Conservation (phyloP, 2,329 filamentous ascomycete species). For the Alternaria arbusti region DNA sequence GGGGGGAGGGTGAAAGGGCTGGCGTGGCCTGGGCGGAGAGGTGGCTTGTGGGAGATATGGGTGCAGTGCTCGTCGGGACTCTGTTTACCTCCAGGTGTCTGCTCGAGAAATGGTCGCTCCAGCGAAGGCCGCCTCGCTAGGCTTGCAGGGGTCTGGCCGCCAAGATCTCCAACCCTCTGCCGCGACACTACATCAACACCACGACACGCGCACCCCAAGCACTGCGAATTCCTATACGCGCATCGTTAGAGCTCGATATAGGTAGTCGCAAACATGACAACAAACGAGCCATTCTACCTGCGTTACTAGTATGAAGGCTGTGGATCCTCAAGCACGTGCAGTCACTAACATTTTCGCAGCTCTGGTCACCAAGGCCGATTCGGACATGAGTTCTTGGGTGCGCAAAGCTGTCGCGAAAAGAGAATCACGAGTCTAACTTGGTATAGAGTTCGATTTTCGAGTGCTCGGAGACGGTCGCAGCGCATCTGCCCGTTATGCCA, state of each 20-base stretch:
- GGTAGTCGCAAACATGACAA: slow-evolving; percentile 61
- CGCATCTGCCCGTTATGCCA: slow-evolving; percentile 93
- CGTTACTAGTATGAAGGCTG: slow-evolving; percentile 84
- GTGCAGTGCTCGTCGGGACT: slow-evolving; percentile 33
- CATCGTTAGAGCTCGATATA: background rate
- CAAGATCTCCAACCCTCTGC: slow-evolving; percentile 30
- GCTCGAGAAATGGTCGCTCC: slow-evolving; percentile 39
- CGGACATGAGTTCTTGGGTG: slow-evolving; percentile 97
- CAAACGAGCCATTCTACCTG: slow-evolving; percentile 88
- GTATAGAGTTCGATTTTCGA: slow-evolving; percentile 90
- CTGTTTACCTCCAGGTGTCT: slow-evolving; percentile 46
- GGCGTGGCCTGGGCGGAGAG: slow-evolving; percentile 25
- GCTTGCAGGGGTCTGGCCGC: slow-evolving; percentile 29
- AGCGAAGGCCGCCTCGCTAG: slow-evolving; percentile 32
- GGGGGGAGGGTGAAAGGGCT: slow-evolving; percentile 9
- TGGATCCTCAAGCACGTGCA: slow-evolving; percentile 15
- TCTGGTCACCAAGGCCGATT: slow-evolving; percentile 97
- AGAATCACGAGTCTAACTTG: slow-evolving; percentile 12
- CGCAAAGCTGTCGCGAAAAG: slow-evolving; percentile 21
- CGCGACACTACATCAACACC: slow-evolving; percentile 10
- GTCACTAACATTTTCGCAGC: slow-evolving; percentile 58
- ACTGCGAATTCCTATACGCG: background rate
- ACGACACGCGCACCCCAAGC: slow-evolving; percentile 6
- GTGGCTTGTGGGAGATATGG: slow-evolving; percentile 22
- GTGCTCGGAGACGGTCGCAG: slow-evolving; percentile 91